Conservation (phyloP, 345 rosid genomes). For the Dimocarpus longan region DNA sequence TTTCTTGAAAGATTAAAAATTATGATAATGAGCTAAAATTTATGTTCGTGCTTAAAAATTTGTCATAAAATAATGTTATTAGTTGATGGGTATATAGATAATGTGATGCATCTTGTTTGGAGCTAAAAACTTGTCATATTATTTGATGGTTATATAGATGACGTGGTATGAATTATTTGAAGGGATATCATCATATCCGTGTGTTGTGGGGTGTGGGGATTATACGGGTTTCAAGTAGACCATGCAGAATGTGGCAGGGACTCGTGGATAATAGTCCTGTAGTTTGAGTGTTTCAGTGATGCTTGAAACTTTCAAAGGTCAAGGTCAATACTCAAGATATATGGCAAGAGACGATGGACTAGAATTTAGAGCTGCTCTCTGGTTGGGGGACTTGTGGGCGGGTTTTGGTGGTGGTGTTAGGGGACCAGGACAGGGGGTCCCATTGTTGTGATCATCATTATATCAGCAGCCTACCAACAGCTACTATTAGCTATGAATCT, state of each 20-base stretch:
- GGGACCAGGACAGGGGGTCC: slow-evolving; percentile 12
- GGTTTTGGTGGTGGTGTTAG: slow-evolving; percentile 3
- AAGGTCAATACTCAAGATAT: slow-evolving; percentile 5
- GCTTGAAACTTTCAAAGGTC: slow-evolving; percentile 18
- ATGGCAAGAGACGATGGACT: not conserved
- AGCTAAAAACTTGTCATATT: too few species aligned
- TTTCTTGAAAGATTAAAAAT: not conserved
- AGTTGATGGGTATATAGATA: too few species aligned
- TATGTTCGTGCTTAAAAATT: too few species aligned
- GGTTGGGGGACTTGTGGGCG: slow-evolving; percentile 13
- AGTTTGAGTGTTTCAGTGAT: not conserved
- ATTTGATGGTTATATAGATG: not conserved
- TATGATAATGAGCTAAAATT: not conserved
- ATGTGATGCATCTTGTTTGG: too few species aligned
- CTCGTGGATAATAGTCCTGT: not conserved
- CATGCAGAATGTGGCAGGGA: not conserved
- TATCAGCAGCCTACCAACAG: slow-evolving; percentile 23
- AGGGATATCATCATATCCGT: too few species aligned
- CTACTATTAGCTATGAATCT: not conserved
- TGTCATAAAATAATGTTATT: too few species aligned
- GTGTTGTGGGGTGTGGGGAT: too few species aligned
- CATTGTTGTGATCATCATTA: slow-evolving; percentile 20
- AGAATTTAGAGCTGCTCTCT: slow-evolving; percentile 12
- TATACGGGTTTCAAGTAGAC: slow-evolving; percentile 12
- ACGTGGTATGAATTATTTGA: not conserved